phyloP scores from a whole-genome alignment of 768 basidiomycete species.

The Podaxis rugospora region DNA sequence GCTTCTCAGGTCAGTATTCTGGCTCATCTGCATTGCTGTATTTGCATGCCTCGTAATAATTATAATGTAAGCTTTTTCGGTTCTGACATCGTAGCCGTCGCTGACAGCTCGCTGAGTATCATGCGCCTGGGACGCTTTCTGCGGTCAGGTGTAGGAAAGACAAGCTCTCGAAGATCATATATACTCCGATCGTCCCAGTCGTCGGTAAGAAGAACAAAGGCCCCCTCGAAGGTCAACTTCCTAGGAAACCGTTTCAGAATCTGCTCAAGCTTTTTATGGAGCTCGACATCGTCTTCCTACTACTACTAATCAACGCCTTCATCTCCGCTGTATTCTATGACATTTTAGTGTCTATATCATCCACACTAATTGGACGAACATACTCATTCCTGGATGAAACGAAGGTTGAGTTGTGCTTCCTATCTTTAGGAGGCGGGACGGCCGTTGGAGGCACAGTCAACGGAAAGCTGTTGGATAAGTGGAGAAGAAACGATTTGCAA shows the following conservation, averaged over 20 bases:
- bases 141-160: slow-evolving; percentile 50
- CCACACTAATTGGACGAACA: slow-evolving; percentile 50
- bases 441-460: slow-evolving; percentile 51
- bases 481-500: slow-evolving; percentile 35
- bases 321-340: slow-evolving; percentile 55
- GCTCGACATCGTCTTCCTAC: slow-evolving; percentile 50
- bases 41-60: slow-evolving; percentile 42
- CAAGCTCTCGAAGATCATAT: slow-evolving; percentile 36
- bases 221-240: slow-evolving; percentile 14
- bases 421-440: slow-evolving; percentile 73
- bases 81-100: not conserved
- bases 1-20: slow-evolving; percentile 49
- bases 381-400: slow-evolving; percentile 62
- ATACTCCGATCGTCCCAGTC: slow-evolving; percentile 50
- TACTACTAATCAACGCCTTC: slow-evolving; percentile 50
- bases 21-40: slow-evolving; percentile 41
- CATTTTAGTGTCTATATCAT: slow-evolving; percentile 50
- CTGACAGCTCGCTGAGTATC: slow-evolving; percentile 31
- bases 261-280: slow-evolving; percentile 52
- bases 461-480: slow-evolving; percentile 62
- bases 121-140: slow-evolving; percentile 52
- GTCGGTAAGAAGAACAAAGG: slow-evolving; percentile 26
- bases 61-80: slow-evolving; percentile 33
- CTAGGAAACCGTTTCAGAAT: slow-evolving; percentile 43
- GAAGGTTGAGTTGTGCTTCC: slow-evolving; percentile 71